Base-by-base conservation (phyloP, 306 rosid species). In the Albizia julibrissin region DNA sequence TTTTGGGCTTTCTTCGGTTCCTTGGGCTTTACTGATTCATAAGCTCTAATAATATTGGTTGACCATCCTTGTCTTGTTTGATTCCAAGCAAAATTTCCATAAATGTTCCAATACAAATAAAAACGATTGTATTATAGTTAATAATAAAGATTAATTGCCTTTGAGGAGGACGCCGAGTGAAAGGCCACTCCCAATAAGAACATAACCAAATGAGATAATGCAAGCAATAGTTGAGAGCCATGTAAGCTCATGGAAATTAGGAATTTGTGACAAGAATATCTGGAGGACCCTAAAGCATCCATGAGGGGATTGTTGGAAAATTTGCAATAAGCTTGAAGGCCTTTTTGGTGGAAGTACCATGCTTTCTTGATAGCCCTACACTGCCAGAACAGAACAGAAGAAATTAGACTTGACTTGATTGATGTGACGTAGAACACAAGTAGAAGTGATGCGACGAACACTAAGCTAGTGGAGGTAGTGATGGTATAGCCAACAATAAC, bases 181-280 rank as follows among this genome's bases (percentile, higher is more conserved):
- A 61, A 92, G 89, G 27, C 89, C 92, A 68, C 80, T 74, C 31
- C 89, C 92, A 49, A 85, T 82, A 26, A 77, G 24, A 43, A 88
- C 87, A 79, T 92, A 89, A 22, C 90, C 91, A 76, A 92, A 92
- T 12, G 97, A 92, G 81, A 87, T 90, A 54, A 69, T 31, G 68
- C 91, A 91, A 13, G 93, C 91, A 72, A 79, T 15, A 24, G 84
- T 81, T 66, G 94, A 90, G 46, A 90, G 87, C 93, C 90, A 86
- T 31, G 91, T 75, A 13, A 89, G 70, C 67, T 86, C 77, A 70
- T 86, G 88, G 50, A 92, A 92, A 77, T 89, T 90, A 65, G 91
- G 88, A 69, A 92, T 89, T 79, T 90, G 93, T 34, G 94, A 90
- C 47, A 86, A 79, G 26, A 90, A 76, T 64, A 89, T 61, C 74